Evolutionary conservation across 2,329 filamentous ascomycete species (phyloP), one percentile per base, ranked within the genome.

Genomic region (Hymenoscyphus fraxineus): DNA sequence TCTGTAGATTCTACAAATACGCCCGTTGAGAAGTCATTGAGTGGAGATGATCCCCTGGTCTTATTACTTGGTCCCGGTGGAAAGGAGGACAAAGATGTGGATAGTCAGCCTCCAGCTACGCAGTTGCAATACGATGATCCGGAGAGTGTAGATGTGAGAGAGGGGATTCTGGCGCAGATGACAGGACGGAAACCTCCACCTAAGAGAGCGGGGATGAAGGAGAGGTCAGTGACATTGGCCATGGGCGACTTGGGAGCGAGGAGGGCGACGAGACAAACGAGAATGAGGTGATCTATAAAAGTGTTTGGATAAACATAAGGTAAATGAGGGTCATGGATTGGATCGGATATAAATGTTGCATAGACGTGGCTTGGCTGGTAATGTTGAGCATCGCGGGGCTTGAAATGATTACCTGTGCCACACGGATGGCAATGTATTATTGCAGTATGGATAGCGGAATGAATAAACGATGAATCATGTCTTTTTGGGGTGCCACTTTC

Each of bases 1-100:
- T 75, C 82, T 62, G 77, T 76, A 16, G 80, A 81, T 27, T 77
- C 78, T 0, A 74, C 73, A 16, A 69, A 72, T 3, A 62, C 72
- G 32, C 65, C 72, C 0, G 72, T 73, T 0, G 66, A 74, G 40
- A 73, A 71, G 58, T 68, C 71, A 5, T 59, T 66, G 31, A 65
- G 65, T 12, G 59, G 65, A 9, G 65, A 70, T 55, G 70, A 69
- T 16, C 65, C 68, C 7, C 69, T 73, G 6, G 68, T 70, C 16
- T 67, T 67, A 57, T 59, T 74, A 12, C 60, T 73, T 10, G 19
- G 54, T 16, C 12, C 27, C 15, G 69, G 68, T 27, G 69, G 67
- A 1, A 60, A 57, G 1, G 40, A 51, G 1, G 57, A 65, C 13
- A 63, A 66, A 27, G 61, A 66, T 35, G 55, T 39, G 6, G 68